Conservation (phyloP, 257 asterid species). For the Galeopsis tetrahit region DNA sequence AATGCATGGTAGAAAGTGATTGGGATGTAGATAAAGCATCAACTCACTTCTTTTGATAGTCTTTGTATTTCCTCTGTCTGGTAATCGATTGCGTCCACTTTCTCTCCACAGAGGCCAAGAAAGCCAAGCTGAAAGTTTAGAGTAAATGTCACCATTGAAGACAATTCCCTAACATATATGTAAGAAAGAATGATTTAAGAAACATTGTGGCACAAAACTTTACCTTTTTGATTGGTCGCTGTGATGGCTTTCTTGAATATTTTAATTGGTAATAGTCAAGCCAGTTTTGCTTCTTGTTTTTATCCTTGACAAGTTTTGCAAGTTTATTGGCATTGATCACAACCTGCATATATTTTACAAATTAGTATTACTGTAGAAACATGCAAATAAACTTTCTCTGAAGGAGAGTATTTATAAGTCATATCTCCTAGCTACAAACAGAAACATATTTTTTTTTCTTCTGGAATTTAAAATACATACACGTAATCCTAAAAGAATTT, state of each 20-base stretch:
- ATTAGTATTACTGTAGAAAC: conserved; percentile 17
- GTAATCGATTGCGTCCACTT: conserved; percentile 80
- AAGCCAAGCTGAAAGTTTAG: conserved; percentile 72
- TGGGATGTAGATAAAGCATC: conserved; percentile 19
- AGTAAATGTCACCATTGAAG: conserved; percentile 23
- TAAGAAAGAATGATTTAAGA: conserved; percentile 8
- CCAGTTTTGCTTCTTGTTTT: conserved; percentile 79
- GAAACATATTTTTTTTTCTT: neutral
- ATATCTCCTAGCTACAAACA: neutral
- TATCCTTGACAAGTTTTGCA: conserved; percentile 69
- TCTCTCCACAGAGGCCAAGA: conserved; percentile 80
- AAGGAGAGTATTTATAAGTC: neutral
- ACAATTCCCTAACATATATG: conserved; percentile 1
- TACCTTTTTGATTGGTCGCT: conserved; percentile 76
- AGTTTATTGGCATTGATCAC: conserved; percentile 88
- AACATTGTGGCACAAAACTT: conserved; percentile 26
- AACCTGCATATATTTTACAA: conserved; percentile 53
- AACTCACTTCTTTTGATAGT: conserved; percentile 74
- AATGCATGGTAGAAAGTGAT: conserved; percentile 2
- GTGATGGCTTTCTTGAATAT: conserved; percentile 61
- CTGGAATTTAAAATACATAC: neutral
- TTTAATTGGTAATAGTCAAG: conserved; percentile 87
- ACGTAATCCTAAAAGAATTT: neutral
- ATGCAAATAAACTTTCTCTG: conserved; percentile 5
- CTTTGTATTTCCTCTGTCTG: conserved; percentile 76